Evolutionary conservation across 192 early-diverging fungal genomes (phyloP).

Genomic region (Endogone sp.): DNA sequence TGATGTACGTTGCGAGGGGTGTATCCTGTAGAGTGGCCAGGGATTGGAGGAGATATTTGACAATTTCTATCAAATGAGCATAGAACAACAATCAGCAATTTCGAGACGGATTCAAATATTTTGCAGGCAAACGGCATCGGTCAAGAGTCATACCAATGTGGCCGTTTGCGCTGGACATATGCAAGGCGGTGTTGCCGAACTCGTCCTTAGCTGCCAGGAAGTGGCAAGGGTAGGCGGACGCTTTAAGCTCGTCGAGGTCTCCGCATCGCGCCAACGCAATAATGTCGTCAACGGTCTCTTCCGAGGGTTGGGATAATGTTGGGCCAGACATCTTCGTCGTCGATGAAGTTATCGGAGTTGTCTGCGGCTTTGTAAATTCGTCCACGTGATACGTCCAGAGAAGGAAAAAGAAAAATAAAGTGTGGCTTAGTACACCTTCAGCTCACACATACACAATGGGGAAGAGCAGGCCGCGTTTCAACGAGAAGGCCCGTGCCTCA

Average conservation of each 20-base stretch:
- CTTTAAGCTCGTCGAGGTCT: conserved; percentile 65
- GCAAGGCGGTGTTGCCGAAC: conserved; percentile 64
- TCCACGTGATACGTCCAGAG: background rate
- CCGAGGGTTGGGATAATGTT: background rate
- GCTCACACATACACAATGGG: conserved; percentile 31
- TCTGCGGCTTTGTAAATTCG: too few species aligned
- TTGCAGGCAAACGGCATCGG: background rate
- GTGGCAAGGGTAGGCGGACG: conserved; percentile 21
- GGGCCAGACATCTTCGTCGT: background rate
- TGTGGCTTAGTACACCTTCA: background rate
- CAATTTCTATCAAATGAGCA: conserved; percentile 44
- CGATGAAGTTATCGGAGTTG: too few species aligned
- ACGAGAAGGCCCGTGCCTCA: conserved; percentile 51
- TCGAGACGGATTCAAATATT: background rate
- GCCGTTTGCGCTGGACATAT: conserved; percentile 81
- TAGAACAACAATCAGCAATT: background rate
- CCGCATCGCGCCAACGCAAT: conserved; percentile 69
- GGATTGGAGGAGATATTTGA: conserved; percentile 41
- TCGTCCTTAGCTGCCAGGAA: conserved; percentile 39
- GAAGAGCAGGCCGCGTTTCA: conserved; percentile 47
- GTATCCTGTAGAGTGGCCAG: conserved; percentile 16
- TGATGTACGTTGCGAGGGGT: conserved; percentile 28
- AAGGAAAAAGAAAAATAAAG: background rate
- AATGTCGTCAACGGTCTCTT: conserved; percentile 49
- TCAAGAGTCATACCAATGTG: conserved; percentile 44